Evolutionary conservation across 2,329 filamentous ascomycete species (phyloP).

Genomic region (Arthroderma uncinatum): DNA sequence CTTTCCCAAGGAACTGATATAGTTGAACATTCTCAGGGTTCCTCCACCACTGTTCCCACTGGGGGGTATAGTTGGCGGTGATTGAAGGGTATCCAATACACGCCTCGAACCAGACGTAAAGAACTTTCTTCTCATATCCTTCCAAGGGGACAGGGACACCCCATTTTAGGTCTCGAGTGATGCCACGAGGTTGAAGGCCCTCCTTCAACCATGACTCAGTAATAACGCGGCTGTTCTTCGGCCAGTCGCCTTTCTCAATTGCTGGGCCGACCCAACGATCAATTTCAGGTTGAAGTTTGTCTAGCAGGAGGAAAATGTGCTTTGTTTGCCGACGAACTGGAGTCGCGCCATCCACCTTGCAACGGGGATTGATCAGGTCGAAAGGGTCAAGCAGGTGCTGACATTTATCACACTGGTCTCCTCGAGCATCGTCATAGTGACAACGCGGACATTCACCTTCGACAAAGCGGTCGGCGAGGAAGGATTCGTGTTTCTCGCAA

Average conservation of each 20-base stretch:
- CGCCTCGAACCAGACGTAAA: slow-evolving; percentile 78
- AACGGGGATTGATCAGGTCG: slow-evolving; percentile 70
- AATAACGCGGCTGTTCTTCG: slow-evolving; percentile 35
- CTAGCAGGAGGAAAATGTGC: slow-evolving; percentile 79
- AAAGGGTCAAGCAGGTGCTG: slow-evolving; percentile 61
- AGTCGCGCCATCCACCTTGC: slow-evolving; percentile 78
- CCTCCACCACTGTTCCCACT: slow-evolving; percentile 85
- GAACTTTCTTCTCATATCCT: slow-evolving; percentile 57
- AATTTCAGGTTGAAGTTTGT: slow-evolving; percentile 67
- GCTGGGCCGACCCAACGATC: slow-evolving; percentile 66
- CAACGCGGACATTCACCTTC: slow-evolving; percentile 39
- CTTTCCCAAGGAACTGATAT: slow-evolving; percentile 84
- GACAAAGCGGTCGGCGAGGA: slow-evolving; percentile 35
- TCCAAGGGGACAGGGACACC: slow-evolving; percentile 47
- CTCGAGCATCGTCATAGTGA: slow-evolving; percentile 57
- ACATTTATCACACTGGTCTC: slow-evolving; percentile 66
- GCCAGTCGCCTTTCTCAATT: slow-evolving; percentile 54
- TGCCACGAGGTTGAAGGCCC: slow-evolving; percentile 66
- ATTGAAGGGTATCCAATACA: slow-evolving; percentile 81
- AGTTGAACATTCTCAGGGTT: slow-evolving; percentile 68
- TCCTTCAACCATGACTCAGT: slow-evolving; percentile 47
- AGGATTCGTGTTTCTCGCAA: slow-evolving; percentile 61
- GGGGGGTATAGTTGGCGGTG: slow-evolving; percentile 66
- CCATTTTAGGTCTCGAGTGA: slow-evolving; percentile 80
- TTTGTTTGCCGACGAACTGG: slow-evolving; percentile 74